These are phyloP conservation scores for Monosporascus sp. DNA, from an alignment of 2,329 filamentous ascomycete genomes.

Conservation along the genomic window DNA sequence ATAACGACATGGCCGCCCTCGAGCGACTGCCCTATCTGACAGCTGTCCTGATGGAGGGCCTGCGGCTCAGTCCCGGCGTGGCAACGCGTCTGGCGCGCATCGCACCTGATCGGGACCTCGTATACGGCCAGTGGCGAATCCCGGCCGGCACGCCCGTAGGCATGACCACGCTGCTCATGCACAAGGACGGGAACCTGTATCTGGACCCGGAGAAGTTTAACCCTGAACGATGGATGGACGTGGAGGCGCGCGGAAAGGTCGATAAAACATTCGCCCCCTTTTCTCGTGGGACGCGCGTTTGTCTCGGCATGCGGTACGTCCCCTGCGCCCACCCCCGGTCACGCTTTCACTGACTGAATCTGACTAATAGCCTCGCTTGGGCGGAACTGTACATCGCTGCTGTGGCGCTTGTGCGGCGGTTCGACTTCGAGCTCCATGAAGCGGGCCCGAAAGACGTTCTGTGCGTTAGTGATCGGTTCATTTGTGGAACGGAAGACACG, in stretches of 20 bases:
- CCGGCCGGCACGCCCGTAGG: slow-evolving; percentile 5
- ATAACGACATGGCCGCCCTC: background rate
- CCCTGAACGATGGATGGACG: slow-evolving; percentile 2
- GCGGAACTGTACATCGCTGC: no score
- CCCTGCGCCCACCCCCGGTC: no score
- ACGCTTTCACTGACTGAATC: no score
- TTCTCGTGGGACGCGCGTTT: no score
- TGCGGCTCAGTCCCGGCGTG: slow-evolving; percentile 1
- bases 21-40: slow-evolving; percentile 2
- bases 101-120: slow-evolving; percentile 1
- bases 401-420: no score
- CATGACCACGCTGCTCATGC: slow-evolving; percentile 4
- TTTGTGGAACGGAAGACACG: no score
- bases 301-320: no score
- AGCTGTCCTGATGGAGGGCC: slow-evolving; percentile 2
- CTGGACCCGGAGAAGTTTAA: background rate
- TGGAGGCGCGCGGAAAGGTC: background rate
- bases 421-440: no score
- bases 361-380: no score
- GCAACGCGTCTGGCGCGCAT: slow-evolving; percentile 3
- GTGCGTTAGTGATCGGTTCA: no score
- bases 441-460: no score
- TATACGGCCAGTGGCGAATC: background rate
- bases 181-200: slow-evolving; percentile 1
- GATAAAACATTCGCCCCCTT: no score